Evolutionary conservation across 306 rosid species (phyloP).

Genomic region (Oxytropis ochrocephala): DNA sequence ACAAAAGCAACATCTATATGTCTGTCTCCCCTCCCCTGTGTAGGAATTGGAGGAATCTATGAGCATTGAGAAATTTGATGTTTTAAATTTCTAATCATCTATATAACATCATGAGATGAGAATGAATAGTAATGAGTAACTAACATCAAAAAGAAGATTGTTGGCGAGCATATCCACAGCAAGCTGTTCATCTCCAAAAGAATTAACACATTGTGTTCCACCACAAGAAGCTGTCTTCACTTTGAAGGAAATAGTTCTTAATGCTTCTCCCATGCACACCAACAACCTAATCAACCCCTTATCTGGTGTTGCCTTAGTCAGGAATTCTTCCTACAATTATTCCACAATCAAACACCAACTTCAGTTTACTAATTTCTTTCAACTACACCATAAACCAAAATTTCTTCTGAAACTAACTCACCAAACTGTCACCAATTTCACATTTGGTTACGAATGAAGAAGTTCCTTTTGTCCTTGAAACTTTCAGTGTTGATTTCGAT

Average conservation of each 20-base stretch:
- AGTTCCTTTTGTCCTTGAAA: slow-evolving; percentile 45
- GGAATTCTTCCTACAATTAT: slow-evolving; percentile 71
- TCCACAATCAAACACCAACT: background rate
- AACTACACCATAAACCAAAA: too few relatives aligned
- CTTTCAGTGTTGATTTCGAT: slow-evolving; percentile 54
- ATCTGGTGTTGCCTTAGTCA: slow-evolving; percentile 78
- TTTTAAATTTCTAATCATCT: background rate
- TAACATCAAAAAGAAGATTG: slow-evolving; percentile 88
- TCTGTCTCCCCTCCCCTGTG: background rate
- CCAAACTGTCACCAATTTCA: slow-evolving; percentile 90
- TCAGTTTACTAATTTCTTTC: background rate
- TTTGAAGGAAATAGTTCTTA: slow-evolving; percentile 89
- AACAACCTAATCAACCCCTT: slow-evolving; percentile 79
- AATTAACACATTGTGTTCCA: slow-evolving; percentile 94
- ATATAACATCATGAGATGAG: too few relatives aligned
- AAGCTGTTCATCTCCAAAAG: slow-evolving; percentile 97
- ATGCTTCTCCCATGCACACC: slow-evolving; percentile 87
- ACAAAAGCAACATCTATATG: background rate
- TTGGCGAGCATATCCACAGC: slow-evolving; percentile 96
- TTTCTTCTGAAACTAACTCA: slow-evolving; percentile 25
- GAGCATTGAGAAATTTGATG: background rate
- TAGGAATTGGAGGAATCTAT: background rate
- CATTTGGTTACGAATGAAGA: slow-evolving; percentile 59
- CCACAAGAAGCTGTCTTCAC: slow-evolving; percentile 98
- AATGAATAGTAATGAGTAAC: background rate